phyloP scores from a whole-genome alignment of 345 rosid genomes.

The Cardamine chenopodiifolia region DNA sequence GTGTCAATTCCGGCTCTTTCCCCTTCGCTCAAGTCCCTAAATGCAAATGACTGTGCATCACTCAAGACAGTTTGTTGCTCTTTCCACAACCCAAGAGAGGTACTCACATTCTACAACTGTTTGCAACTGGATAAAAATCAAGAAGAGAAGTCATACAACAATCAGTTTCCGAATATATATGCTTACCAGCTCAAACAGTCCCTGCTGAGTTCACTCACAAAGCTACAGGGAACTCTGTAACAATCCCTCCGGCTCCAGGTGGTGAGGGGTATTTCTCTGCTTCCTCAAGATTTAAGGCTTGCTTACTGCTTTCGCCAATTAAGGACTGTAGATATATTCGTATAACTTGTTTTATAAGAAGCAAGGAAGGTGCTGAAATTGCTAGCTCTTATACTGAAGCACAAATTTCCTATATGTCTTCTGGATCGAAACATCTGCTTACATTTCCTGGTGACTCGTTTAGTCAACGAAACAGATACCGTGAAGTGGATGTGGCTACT shows the following conservation, averaged over 20 bases:
- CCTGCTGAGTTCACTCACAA: slow-evolving; percentile 8
- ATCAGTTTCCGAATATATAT: background rate
- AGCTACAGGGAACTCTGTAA: slow-evolving; percentile 2
- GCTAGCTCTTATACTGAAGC: too few species aligned
- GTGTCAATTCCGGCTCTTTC: background rate
- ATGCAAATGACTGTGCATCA: background rate
- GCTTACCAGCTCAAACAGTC: slow-evolving; percentile 12
- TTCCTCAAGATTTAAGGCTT: slow-evolving; percentile 28
- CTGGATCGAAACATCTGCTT: slow-evolving; percentile 7
- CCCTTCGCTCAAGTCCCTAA: background rate
- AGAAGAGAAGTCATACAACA: slow-evolving; percentile 15
- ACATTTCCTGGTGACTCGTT: background rate
- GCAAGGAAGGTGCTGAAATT: background rate
- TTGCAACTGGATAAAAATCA: background rate
- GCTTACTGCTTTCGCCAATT: background rate
- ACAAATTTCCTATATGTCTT: too few species aligned
- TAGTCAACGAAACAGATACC: background rate
- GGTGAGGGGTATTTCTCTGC: background rate
- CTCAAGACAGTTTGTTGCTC: slow-evolving; percentile 6
- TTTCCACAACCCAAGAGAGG: background rate
- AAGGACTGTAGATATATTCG: accelerated
- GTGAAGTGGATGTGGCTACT: background rate
- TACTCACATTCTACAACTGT: slow-evolving; percentile 20
- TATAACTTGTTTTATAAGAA: background rate
- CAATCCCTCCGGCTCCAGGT: background rate